A percentile compares a stretch with the other conserved stretches of the same genome.
These are phyloP conservation scores for Elsinoe arachidis DNA, from an alignment of 2,329 filamentous ascomycete genomes.

Conservation along the genomic window DNA sequence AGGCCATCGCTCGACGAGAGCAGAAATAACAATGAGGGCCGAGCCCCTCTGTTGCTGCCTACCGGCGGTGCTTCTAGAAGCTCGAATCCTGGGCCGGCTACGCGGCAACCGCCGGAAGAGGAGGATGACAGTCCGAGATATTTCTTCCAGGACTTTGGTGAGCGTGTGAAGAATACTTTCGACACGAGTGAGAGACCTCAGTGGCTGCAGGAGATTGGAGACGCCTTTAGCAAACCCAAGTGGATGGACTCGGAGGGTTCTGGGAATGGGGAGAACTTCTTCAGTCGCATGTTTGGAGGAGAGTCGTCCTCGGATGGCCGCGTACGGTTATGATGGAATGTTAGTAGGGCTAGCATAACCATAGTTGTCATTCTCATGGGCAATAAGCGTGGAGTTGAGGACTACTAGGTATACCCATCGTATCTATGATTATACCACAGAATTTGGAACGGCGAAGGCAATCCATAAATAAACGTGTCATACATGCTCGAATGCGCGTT, in stretches of 20 bases:
- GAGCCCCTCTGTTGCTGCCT: slow-evolving; percentile 7
- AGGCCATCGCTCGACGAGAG: slow-evolving; percentile 12
- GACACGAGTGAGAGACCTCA: slow-evolving; percentile 72
- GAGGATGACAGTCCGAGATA: slow-evolving; percentile 58
- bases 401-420: background rate
- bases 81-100: background rate
- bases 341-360: background rate
- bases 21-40: background rate
- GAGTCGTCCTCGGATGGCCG: slow-evolving; percentile 3
- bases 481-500: too few species aligned
- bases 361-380: background rate
- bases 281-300: slow-evolving; percentile 3
- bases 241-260: slow-evolving; percentile 59
- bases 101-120: slow-evolving; percentile 33
- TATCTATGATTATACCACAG: too few species aligned
- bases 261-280: slow-evolving; percentile 10
- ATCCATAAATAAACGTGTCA: too few species aligned
- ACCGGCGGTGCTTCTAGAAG: background rate
- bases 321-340: background rate
- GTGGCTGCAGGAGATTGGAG: slow-evolving; percentile 67
- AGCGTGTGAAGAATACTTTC: slow-evolving; percentile 84
- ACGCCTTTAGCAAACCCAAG: slow-evolving; percentile 64
- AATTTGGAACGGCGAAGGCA: too few species aligned
- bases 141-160: slow-evolving; percentile 74
- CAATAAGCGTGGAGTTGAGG: background rate